Evolutionary conservation across 441 rosid species (phyloP), one percentile per base, ranked within the genome.

Genomic region (Bocquillonia castaneifolia): DNA sequence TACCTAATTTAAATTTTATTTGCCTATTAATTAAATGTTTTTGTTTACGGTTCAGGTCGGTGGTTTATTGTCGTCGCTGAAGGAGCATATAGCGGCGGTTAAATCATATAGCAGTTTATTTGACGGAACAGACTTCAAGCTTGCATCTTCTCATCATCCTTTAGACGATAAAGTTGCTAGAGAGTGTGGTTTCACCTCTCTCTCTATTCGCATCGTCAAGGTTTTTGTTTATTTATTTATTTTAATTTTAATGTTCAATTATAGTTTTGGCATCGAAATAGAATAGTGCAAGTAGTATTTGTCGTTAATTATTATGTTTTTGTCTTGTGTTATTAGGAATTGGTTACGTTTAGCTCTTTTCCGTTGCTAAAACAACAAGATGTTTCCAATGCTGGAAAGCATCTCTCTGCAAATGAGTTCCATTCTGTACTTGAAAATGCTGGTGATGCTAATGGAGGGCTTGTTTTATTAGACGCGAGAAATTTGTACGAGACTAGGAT

Each of bases 401-500:
- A 93, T 83, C 88, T 93, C 63, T 89, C 97, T 74, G 93, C 96
- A 6, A 68, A 45, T 4, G 89, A 91, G 81, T 93, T 93, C 80
- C 99, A 93, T 81, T 83, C 89, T 2, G 72, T 83, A 75, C 83
- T 93, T 72, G 85, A 80, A 75, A 76, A 58, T 77, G 88, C 95
- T 32, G 79, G 98, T 86, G 74, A 70, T 47, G 4, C 77, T 22
- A 77, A 63, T 69, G 80, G 74, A 75, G 77, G 78, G 31, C 70
- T 88, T 70, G 86, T 93, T 76, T 78, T 93, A 39, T 79, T 93
- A 75, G 99, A 91, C 74, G 99, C 93, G 0, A 89, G 99, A 68
- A 93, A 93, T 75, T 76, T 91, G 63, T 91, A 93, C 13, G 96
- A 93, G 82, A 91, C 96, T 1, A 86, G 97, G 78, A 89, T 93